Conservation (phyloP, 1,284 basidiomycete species). For the Cystobasidium sp. region DNA sequence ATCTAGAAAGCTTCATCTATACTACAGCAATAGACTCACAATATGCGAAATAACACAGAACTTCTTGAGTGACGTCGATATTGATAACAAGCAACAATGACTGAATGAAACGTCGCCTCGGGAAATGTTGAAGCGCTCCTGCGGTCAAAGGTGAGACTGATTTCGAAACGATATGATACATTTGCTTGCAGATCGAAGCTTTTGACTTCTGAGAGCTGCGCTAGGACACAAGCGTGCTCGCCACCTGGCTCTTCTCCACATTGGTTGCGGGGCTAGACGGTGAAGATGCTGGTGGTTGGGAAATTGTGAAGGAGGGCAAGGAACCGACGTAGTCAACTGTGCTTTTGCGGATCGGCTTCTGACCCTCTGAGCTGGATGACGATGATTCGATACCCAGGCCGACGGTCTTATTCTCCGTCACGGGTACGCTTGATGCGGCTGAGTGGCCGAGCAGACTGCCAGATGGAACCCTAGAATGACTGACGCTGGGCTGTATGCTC, state of each 20-base stretch:
- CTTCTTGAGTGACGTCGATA: no score
- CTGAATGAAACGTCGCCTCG: no score
- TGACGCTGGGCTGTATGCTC: conserved; percentile 1
- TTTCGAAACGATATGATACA: background rate
- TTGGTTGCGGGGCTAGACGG: background rate
- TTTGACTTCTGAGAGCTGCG: background rate
- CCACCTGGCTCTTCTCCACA: background rate
- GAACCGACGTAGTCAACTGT: conserved; percentile 26
- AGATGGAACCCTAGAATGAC: background rate
- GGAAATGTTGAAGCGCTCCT: no score
- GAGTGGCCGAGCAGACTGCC: no score
- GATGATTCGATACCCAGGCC: conserved; percentile 18
- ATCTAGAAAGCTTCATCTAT: no score
- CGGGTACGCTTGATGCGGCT: background rate
- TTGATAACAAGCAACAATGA: no score
- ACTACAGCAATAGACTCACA: no score
- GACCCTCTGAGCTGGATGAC: background rate
- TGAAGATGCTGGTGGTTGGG: conserved; percentile 21
- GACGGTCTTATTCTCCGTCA: conserved; percentile 6
- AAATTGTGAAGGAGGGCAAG: conserved; percentile 33
- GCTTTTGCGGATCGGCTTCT: background rate
- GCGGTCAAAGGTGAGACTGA: background rate
- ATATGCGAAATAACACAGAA: no score
- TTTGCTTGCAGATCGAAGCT: background rate
- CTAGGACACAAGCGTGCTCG: background rate